Percentiles rank a stretch among this genome's conserved stretches.
Evolutionary conservation across 306 rosid genomes (phyloP).

Genomic region (Cucurbita moschata): DNA sequence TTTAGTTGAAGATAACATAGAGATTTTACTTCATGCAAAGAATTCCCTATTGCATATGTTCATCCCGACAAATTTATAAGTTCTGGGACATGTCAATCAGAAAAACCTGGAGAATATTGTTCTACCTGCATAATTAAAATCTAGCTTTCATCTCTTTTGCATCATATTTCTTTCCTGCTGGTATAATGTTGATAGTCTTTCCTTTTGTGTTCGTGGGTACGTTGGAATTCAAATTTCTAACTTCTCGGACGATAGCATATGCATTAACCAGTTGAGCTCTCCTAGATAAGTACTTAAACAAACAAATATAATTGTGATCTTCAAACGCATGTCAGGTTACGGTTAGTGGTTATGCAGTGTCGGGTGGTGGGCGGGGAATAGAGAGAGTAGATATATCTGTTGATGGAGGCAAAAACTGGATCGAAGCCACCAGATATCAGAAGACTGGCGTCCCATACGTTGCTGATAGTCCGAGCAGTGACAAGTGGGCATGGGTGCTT

Average conservation of each 20-base stretch:
- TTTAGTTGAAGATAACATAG: not conserved
- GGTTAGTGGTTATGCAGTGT: conserved; percentile 69
- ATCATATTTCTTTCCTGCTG: too few relatives aligned
- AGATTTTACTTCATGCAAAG: not conserved
- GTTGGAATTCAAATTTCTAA: too few relatives aligned
- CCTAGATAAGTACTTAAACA: too few relatives aligned
- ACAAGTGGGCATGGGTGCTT: conserved; percentile 98
- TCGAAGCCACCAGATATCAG: conserved; percentile 64
- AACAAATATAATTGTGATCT: not conserved
- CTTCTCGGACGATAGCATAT: not conserved
- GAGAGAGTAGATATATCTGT: conserved; percentile 84
- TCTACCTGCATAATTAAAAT: not conserved
- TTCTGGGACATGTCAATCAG: not conserved
- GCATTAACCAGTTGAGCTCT: not conserved
- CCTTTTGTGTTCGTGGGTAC: not conserved
- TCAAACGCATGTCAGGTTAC: conserved; percentile 34
- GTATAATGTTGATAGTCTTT: too few relatives aligned
- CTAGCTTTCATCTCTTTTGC: not conserved
- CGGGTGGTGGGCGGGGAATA: conserved; percentile 93
- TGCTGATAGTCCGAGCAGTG: conserved; percentile 40
- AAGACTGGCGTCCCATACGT: conserved; percentile 39
- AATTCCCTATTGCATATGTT: not conserved
- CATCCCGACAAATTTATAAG: not conserved
- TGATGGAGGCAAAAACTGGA: conserved; percentile 82
- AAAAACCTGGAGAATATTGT: not conserved